These are phyloP conservation scores for Luzula sylvatica DNA, from an alignment of 176 grass and related monocot species.

Conservation along the genomic window DNA sequence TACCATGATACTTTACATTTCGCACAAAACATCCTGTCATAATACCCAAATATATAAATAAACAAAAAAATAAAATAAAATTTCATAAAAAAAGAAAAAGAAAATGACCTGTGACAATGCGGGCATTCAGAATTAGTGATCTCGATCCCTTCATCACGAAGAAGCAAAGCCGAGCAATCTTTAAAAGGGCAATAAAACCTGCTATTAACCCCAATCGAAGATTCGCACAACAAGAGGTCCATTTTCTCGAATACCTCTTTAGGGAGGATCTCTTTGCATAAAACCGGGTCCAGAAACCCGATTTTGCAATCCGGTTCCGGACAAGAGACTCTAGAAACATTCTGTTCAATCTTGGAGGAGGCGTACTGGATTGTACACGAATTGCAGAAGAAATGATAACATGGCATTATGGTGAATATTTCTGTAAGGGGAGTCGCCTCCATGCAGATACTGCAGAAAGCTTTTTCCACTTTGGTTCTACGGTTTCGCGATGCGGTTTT, in stretches of 20 bases:
- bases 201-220: background rate
- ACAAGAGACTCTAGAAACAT: background rate
- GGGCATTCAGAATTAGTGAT: conserved; percentile 36
- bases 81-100: too few relatives aligned
- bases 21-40: conserved; percentile 45
- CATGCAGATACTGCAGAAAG: conserved; percentile 55
- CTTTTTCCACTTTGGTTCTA: too few relatives aligned
- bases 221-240: conserved; percentile 4
- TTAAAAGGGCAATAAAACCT: conserved; percentile 22
- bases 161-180: conserved; percentile 18
- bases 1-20: conserved; percentile 70
- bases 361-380: background rate
- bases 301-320: conserved; percentile 1
- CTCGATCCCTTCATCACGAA: background rate
- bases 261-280: conserved; percentile 1
- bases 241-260: conserved; percentile 2
- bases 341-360: conserved; percentile 13
- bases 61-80: too few relatives aligned
- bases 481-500: too few relatives aligned
- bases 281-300: background rate
- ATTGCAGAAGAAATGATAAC: conserved; percentile 16
- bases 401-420: background rate
- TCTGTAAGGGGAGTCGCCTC: background rate
- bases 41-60: conserved; percentile 18
- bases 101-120: conserved; percentile 26